Percentiles rank a stretch among this genome's conserved stretches.
Evolutionary conservation across 2,329 filamentous ascomycete species (phyloP).

Genomic region (Chalaropsis ovoidea): DNA sequence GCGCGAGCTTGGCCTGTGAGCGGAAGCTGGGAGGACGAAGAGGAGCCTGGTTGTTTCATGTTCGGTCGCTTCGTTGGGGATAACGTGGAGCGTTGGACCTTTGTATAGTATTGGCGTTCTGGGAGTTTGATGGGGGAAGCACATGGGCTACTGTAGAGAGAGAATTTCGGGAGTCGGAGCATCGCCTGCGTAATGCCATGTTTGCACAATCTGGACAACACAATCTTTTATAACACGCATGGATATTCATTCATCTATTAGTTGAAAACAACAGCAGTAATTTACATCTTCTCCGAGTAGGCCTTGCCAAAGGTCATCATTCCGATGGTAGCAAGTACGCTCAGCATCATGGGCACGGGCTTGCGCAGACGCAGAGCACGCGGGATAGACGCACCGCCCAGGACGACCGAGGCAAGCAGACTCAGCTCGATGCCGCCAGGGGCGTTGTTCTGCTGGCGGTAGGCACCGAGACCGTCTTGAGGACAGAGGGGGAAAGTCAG

Average conservation of each 20-base stretch:
- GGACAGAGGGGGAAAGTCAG: constrained; percentile 7
- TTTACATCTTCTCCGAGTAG: constrained; percentile 39
- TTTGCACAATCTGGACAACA: background rate
- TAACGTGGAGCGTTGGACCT: background rate
- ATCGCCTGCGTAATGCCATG: background rate
- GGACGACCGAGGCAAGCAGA: constrained; percentile 75
- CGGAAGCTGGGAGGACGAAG: background rate
- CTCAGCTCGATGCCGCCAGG: constrained; percentile 79
- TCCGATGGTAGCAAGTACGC: constrained; percentile 67
- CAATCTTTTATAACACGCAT: constrained; percentile 14
- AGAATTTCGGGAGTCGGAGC: background rate
- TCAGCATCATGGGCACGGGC: constrained; percentile 71
- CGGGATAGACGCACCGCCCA: constrained; percentile 76
- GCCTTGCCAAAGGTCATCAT: constrained; percentile 69
- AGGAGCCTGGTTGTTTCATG: background rate
- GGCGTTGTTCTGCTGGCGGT: constrained; percentile 64
- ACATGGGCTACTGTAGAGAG: background rate
- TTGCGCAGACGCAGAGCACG: constrained; percentile 75
- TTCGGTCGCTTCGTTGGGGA: too few species aligned
- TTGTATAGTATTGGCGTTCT: constrained; percentile 18
- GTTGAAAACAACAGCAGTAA: background rate
- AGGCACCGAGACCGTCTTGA: constrained; percentile 64
- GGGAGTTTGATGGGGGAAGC: constrained; percentile 11
- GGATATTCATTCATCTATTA: background rate
- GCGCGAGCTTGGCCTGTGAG: constrained; percentile 41